Base-by-base conservation (phyloP, 2,329 filamentous ascomycete species). In the Pleomassaria siparia region DNA sequence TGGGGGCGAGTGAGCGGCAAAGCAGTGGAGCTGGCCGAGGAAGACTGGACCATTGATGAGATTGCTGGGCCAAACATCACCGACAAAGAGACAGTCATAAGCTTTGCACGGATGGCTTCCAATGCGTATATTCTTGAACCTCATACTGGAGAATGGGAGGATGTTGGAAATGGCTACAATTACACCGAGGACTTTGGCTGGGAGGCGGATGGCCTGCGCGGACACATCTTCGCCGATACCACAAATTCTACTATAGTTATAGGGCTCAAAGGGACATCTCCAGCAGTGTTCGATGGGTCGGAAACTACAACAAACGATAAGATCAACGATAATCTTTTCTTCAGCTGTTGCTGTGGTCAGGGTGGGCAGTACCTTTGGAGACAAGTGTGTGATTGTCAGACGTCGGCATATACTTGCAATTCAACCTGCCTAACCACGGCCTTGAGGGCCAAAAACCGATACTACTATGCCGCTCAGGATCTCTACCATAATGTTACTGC, bases 221-320 rank as follows among this genome's bases (percentile, higher is more conserved):
- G 94, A 2, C 94, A 99, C 69, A 85, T 99, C 46, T 97, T 92
- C 73, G 87, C 88, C 13, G 91, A 97, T 63, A 83, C 91, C 60
- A 82, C 75, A 30, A 96, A 97, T 70, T 83, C 83, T 28, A 97
- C 92, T 1, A 80, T 97, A 44, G 85, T 97, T 33, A 94, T 97
- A 55, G 91, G 90, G 4, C 74, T 99, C 47, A 99, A 99, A 73
- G 94, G 92, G 44, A 96, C 91, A 0, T 89, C 74, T 8, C 83
- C 87, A 2, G 92, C 94, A 11, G 85, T 97, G 3, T 97, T 96
- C 66, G 92, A 97, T 69, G 94, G 94, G n/a, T 88, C 92, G 29
- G 92, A 91, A 43, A 97, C 94, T 1, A 97, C 92, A 0, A 95
- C 91, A 21, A 96, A 96, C 59, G 94, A 99, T 74, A 99, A 99